Base-by-base conservation (phyloP, 129 eudicot species). In the Artemisia argyi region DNA sequence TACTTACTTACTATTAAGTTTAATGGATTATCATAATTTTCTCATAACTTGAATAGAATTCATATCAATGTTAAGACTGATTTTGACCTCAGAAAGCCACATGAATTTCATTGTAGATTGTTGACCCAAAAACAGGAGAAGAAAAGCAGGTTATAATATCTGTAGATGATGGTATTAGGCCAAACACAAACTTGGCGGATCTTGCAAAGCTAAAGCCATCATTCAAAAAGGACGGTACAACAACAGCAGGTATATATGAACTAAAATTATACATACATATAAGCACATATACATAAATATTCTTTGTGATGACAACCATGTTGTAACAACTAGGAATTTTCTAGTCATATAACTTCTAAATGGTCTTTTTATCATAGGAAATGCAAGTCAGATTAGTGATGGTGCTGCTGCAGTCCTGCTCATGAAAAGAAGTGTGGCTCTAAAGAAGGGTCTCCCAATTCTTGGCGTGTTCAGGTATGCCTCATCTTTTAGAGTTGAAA, bases 321-420 rank as follows among this genome's bases (percentile, higher is more conserved):
- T 5, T 6, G 42, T 35, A 35, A 35, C 42, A 35, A 35, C 5
- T 49, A 11, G 17, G 19, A 30, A 49, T 14, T 10, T 57, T 32
- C 54, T 3, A 35, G 48, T 59, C 69, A 32, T 55, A 54, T 7
- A 42, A 75, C 22, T n/a, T 20, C 7, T 3, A 14, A 16, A 46
- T 69, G 67, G 73, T 42, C n/a, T 53, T 9, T n/a, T 61, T 44
- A 20, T 7, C 15, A 47, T 68, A 93, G 98, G 97, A 66, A 94
- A 85, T 74, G 81, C 99, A 63, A 94, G 99, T 78, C 99, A 94
- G 71, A 87, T 94, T 59, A 94, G 96, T 78, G 99, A 94, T 69
- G 99, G 99, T 70, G 99, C 99, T 64, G 97, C 86, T 72, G 99
- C 97, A 12, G 97, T 94, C 74, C 93, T 94, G 56, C 93, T 94